phyloP scores from a whole-genome alignment of 2,329 filamentous ascomycete species.

The Orbilia javanica region DNA sequence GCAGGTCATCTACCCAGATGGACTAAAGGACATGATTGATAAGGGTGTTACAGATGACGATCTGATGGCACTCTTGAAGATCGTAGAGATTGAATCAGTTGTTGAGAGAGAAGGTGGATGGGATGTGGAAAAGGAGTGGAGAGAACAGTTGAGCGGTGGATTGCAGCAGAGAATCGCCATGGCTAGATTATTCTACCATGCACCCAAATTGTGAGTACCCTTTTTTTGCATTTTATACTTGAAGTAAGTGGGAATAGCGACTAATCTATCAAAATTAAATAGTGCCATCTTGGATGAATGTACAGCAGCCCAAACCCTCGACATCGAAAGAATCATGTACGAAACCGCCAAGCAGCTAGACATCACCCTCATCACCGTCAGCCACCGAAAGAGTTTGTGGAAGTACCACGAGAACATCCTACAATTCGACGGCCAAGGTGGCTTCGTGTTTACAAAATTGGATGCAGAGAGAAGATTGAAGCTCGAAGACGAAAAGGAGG shows the following conservation, averaged over 20 bases:
- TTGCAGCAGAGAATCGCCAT: slow-evolving; percentile 97
- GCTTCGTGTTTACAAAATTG: slow-evolving; percentile 87
- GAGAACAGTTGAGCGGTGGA: slow-evolving; percentile 90
- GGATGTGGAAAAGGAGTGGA: slow-evolving; percentile 97
- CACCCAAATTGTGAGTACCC: slow-evolving; percentile 60
- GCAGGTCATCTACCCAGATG: slow-evolving; percentile 96
- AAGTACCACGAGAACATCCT: slow-evolving; percentile 94
- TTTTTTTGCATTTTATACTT: not conserved
- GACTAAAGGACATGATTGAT: slow-evolving; percentile 84
- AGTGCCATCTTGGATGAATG: slow-evolving; percentile 94
- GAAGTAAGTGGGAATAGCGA: not conserved
- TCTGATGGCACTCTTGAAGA: slow-evolving; percentile 79
- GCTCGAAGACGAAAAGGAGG: slow-evolving; percentile 96
- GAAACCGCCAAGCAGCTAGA: slow-evolving; percentile 91
- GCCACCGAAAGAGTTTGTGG: slow-evolving; percentile 90
- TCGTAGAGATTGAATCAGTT: slow-evolving; percentile 85
- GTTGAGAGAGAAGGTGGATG: slow-evolving; percentile 84
- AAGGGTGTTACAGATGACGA: slow-evolving; percentile 86
- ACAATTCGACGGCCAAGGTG: slow-evolving; percentile 95
- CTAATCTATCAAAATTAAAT: slow-evolving; percentile 8
- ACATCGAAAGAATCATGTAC: slow-evolving; percentile 96
- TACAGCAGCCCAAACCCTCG: slow-evolving; percentile 92
- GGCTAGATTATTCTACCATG: slow-evolving; percentile 72
- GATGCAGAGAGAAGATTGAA: slow-evolving; percentile 87
- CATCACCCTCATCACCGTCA: slow-evolving; percentile 97